Base-by-base conservation (phyloP, 1,139 yeast species). In the Geotrichum macrosporum region DNA sequence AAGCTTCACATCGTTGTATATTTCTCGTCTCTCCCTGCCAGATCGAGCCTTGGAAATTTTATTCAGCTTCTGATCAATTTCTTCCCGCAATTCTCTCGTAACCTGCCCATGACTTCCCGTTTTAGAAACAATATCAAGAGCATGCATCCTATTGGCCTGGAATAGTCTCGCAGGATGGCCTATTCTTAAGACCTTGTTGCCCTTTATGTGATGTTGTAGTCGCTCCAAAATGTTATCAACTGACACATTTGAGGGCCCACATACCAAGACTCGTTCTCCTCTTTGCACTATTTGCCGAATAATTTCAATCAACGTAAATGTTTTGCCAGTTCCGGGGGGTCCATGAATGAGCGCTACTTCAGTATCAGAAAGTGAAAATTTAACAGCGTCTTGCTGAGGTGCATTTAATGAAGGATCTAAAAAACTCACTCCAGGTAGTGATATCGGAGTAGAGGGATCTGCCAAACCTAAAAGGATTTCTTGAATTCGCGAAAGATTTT, bases 211-310 rank as follows among this genome's bases (percentile, higher is more conserved):
- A 12, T 67, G 65, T n/a, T 80, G 74, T 21, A 89, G 65, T 51
- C 96, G 70, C 61, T 89, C 97, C 43, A 88, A 66, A 26, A 92
- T 84, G 0, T 95, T 92, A 64, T 92, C 97, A 0, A 88, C 96
- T 0, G 96, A 81, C n/a, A 88, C 82, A 61, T 92, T 92, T 0
- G 97, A 89, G 0, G 97, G 95, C 0, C 96, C 97, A 67, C 97
- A 89, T 0, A 92, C 94, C 35, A 92, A 69, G 0, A 92, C 81
- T 44, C 92, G 71, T 55, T 84, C 81, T 6, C 80, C 79, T 12
- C 68, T 68, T 13, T 70, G 71, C 0, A 82, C 75, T 47, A 87
- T 68, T 60, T 89, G 96, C 42, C 84, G 77, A 34, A 88, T 81
- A 9, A 86, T 68, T 58, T 92, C 97, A n/a, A 89, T 79, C 6